Evolutionary conservation across 306 rosid species (phyloP).

Genomic region (Biancaea sappan): DNA sequence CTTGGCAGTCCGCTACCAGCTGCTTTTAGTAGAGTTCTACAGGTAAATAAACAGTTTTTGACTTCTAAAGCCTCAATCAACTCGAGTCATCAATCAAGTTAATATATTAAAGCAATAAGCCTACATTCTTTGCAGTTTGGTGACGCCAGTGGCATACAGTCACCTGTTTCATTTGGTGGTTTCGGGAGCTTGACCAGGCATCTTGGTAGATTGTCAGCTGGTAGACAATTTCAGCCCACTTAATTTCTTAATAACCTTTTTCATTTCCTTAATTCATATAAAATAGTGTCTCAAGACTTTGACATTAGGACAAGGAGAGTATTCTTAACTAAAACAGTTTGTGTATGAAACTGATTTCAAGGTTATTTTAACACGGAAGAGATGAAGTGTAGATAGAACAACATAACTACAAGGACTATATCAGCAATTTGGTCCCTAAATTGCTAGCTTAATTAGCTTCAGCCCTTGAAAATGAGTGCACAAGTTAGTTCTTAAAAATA

Average conservation of each 20-base stretch:
- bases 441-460: neutral
- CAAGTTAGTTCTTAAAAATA: neutral
- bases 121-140: conserved; percentile 74
- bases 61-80: conserved; percentile 39
- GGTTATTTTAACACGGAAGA: neutral
- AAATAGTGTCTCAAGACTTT: neutral
- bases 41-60: conserved; percentile 49
- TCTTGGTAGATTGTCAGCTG: conserved; percentile 76
- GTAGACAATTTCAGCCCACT: conserved; percentile 39
- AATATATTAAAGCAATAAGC: conserved; percentile 30
- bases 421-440: neutral
- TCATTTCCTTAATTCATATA: neutral
- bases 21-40: conserved; percentile 79
- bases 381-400: conserved; percentile 18
- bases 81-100: conserved; percentile 31
- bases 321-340: neutral
- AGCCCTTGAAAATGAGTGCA: neutral
- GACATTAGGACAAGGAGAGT: conserved; percentile 6
- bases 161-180: conserved; percentile 95
- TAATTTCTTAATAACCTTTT: conserved; percentile 8
- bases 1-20: conserved; percentile 82
- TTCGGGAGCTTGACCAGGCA: conserved; percentile 97
- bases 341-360: neutral
- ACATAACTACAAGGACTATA: neutral
- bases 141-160: conserved; percentile 94